Conservation (phyloP, 768 basidiomycete genomes). For the Paxillus ammoniavirescens region DNA sequence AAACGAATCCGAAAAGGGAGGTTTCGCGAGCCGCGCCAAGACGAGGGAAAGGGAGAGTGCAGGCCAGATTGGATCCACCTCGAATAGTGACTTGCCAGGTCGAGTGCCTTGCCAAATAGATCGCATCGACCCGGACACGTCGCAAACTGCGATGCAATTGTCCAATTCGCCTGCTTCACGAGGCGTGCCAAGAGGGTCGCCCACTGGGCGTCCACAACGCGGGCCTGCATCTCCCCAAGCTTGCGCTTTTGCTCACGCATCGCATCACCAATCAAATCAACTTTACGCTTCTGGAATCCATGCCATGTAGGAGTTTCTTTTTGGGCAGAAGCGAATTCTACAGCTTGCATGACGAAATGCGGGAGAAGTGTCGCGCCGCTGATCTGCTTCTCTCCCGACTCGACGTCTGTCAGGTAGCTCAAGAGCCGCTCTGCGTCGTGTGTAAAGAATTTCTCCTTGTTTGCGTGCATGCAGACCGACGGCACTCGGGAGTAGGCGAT, state of each 20-base stretch:
- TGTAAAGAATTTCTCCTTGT: slow-evolving; percentile 50
- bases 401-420: slow-evolving; percentile 54
- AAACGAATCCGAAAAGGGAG: slow-evolving; percentile 65
- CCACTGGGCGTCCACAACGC: slow-evolving; percentile 68
- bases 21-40: slow-evolving; percentile 56
- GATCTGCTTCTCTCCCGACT: slow-evolving; percentile 52
- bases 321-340: not conserved
- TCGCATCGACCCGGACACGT: slow-evolving; percentile 77
- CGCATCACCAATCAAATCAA: slow-evolving; percentile 6
- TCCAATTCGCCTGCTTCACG: slow-evolving; percentile 54
- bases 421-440: slow-evolving; percentile 62
- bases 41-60: slow-evolving; percentile 66
- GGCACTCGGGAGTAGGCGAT: slow-evolving; percentile 60
- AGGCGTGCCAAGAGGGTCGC: slow-evolving; percentile 52
- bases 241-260: slow-evolving; percentile 28
- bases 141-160: slow-evolving; percentile 66
- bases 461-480: slow-evolving; percentile 59
- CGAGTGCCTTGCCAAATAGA: not conserved
- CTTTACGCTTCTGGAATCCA: slow-evolving; percentile 10
- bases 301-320: not conserved
- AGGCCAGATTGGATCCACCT: slow-evolving; percentile 50
- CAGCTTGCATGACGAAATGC: slow-evolving; percentile 50
- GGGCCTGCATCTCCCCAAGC: slow-evolving; percentile 33
- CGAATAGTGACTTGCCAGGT: slow-evolving; percentile 8
- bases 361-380: slow-evolving; percentile 69